These are phyloP conservation scores for Gynandropsis gynandra DNA, from an alignment of 345 rosid genomes.

Conservation along the genomic window DNA sequence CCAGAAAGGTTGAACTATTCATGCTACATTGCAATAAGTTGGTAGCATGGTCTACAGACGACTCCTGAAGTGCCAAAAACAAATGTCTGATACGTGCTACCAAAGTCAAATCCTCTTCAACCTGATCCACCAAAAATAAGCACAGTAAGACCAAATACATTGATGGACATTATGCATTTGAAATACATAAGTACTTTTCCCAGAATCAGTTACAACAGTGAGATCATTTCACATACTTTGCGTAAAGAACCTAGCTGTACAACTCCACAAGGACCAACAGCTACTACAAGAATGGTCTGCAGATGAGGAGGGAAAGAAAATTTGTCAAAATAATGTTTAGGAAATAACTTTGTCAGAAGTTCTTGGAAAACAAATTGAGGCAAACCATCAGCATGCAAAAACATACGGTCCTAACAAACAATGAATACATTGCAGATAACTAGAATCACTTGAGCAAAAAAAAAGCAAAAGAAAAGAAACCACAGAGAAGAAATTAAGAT, in stretches of 20 bases:
- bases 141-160: constrained; percentile 15
- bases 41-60: constrained; percentile 36
- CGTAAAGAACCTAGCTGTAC: constrained; percentile 78
- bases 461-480: no score
- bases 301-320: constrained; percentile 12
- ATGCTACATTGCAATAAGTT: constrained; percentile 33
- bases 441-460: no score
- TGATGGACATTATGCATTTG: neutral
- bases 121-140: constrained; percentile 42
- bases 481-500: no score
- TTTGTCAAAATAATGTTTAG: neutral
- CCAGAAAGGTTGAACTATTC: constrained; percentile 43
- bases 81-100: constrained; percentile 54
- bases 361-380: constrained; percentile 2
- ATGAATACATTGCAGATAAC: neutral
- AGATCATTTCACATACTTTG: constrained; percentile 46
- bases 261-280: constrained; percentile 77
- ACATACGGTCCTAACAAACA: neutral
- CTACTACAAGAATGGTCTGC: constrained; percentile 68
- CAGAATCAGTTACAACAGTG: neutral
- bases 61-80: constrained; percentile 51
- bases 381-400: neutral
- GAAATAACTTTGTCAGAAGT: constrained; percentile 3
- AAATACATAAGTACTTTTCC: neutral
- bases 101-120: constrained; percentile 56